phyloP scores from a whole-genome alignment of 768 basidiomycete genomes.

The Lactarius hatsudake region DNA sequence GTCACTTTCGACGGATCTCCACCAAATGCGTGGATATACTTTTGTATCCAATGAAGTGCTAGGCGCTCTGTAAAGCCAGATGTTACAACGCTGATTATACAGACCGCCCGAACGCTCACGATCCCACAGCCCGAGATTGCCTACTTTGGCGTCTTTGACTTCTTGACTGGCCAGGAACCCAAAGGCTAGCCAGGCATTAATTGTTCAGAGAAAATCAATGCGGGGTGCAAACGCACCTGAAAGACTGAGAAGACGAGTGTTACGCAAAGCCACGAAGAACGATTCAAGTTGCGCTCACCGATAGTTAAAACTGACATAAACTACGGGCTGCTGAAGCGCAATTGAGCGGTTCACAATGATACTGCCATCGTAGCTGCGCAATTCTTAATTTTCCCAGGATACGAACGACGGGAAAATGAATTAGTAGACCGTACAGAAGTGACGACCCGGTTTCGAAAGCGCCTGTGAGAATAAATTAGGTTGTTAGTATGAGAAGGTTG shows the following conservation, averaged over 20 bases:
- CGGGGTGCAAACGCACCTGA: constrained; percentile 3
- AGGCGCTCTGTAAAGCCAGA: constrained; percentile 42
- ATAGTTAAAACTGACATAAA: constrained; percentile 33
- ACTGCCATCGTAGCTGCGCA: constrained; percentile 1
- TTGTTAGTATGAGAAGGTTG: neutral
- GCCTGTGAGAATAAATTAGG: neutral
- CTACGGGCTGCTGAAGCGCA: constrained; percentile 26
- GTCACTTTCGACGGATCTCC: constrained; percentile 61
- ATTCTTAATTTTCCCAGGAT: neutral
- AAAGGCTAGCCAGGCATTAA: constrained; percentile 37
- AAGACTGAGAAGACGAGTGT: neutral
- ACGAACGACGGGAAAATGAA: too few relatives aligned
- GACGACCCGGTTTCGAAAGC: neutral
- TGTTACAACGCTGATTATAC: neutral
- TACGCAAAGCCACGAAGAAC: neutral
- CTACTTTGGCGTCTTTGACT: constrained; percentile 49
- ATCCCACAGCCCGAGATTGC: constrained; percentile 64
- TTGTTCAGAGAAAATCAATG: neutral
- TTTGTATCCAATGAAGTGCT: constrained; percentile 62
- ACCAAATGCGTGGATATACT: constrained; percentile 60
- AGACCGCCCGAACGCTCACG: constrained; percentile 37
- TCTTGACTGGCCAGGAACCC: constrained; percentile 53
- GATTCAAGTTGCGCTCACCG: constrained; percentile 15
- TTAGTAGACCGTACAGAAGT: neutral
- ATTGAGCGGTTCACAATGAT: constrained; percentile 29